phyloP scores from a whole-genome alignment of 495 filamentous ascomycete genomes.

The Coniosporium apollinis region DNA sequence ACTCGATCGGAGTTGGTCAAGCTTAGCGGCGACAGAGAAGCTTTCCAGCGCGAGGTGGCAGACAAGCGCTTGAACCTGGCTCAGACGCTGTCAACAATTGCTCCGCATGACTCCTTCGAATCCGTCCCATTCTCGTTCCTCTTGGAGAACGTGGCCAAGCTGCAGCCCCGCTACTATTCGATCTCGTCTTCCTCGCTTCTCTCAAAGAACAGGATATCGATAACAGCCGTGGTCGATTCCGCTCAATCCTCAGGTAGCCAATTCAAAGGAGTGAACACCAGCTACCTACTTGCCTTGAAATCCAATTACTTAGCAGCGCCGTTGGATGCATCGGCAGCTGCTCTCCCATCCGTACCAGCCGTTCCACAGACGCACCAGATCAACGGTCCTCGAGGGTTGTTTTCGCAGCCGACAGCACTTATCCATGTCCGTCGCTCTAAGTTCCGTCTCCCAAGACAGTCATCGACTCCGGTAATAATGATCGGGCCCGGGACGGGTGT shows the following conservation, averaged over 20 bases:
- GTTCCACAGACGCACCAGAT: no score
- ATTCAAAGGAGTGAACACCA: slow-evolving; percentile 6
- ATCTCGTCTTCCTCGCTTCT: slow-evolving; percentile 13
- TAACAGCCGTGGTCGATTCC: slow-evolving; percentile 5
- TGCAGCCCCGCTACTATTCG: slow-evolving; percentile 12
- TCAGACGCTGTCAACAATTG: background rate
- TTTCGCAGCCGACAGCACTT: background rate
- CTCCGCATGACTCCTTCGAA: background rate
- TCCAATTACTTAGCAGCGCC: background rate
- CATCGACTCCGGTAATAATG: slow-evolving; percentile 41
- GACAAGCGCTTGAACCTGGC: slow-evolving; percentile 4
- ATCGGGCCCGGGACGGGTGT: slow-evolving; percentile 16
- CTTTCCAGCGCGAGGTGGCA: background rate
- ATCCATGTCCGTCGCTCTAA: background rate
- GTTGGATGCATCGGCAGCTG: background rate
- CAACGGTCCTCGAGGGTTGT: no score
- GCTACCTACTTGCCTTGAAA: slow-evolving; percentile 5
- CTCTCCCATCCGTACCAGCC: no score
- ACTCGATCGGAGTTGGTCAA: background rate
- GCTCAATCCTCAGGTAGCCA: background rate
- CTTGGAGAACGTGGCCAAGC: slow-evolving; percentile 4
- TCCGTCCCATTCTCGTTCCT: slow-evolving; percentile 6
- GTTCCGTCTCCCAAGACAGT: slow-evolving; percentile 48
- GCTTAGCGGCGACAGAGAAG: slow-evolving; percentile 3
- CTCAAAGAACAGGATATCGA: slow-evolving; percentile 3